Evolutionary conservation across 129 eudicot genomes (phyloP), one percentile per base, ranked within the genome.

Genomic region (Lactuca saligna): DNA sequence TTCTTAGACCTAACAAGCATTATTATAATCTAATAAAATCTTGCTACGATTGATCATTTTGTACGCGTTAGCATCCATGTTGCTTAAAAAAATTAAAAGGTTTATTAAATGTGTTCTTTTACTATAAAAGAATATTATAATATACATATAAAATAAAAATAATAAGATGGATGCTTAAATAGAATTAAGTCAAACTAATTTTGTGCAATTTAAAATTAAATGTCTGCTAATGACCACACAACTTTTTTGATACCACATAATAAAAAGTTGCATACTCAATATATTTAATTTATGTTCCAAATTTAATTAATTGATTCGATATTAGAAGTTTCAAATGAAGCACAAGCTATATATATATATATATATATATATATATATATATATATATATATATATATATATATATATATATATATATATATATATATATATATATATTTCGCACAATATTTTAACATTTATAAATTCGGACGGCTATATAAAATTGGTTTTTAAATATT

Each of bases 1-100:
- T 57, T 56, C 79, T 42, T 54, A 37, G 38, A 74, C 79, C 79
- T 74, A 65, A 64, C 70, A 54, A 54, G 17, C 44, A 35, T 32
- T 63, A 41, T 73, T 42, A 64, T 64, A 41, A 64, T 42, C 63
- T 9, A 2, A 42, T 14, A 8, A 70, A 64, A 54, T 46, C 39
- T 54, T 64, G 44, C 72, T 14, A n/a, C 57, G 11, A 44, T 32
- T 44, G n/a, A 6, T 53, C 61, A 60, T 63, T 63, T 25, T 54
- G 60, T 46, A 65, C 79, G 65, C 79, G 79, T 74, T 17, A 59
- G 34, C 20, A 16, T 55, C 57, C 12, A 25, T 57, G n/a, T 44
- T 42, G 29, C 1, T 39, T 69, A 61, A 20, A 34, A 49, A 29
- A 64, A 15, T n/a, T n/a, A 20, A 60, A 60, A 1, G 15, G 16